These are phyloP conservation scores for Knoxdaviesia proteae DNA, from an alignment of 2,329 filamentous ascomycete species.

Conservation along the genomic window DNA sequence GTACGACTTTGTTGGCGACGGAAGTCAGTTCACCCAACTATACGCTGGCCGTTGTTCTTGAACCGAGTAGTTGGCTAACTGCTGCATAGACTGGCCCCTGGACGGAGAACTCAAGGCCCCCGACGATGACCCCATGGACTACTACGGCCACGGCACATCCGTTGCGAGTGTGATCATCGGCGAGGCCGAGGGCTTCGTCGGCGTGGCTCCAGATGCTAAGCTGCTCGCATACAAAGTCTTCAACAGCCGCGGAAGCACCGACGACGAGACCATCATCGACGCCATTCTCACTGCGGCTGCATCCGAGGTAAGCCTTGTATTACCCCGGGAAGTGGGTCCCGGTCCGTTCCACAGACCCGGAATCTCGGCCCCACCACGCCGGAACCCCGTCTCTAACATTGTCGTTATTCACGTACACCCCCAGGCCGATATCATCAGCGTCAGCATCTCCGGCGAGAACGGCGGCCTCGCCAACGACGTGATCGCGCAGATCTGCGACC, in stretches of 20 bases:
- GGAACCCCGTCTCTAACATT: background rate
- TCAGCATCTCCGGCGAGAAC: conserved; percentile 16
- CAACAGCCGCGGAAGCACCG: conserved; percentile 8
- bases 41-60: too few species aligned
- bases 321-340: too few species aligned
- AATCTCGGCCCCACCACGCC: background rate
- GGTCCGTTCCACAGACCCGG: too few species aligned
- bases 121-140: conserved; percentile 32
- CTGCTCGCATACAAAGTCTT: conserved; percentile 4
- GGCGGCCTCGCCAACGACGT: conserved; percentile 18
- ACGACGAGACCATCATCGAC: conserved; percentile 24
- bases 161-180: conserved; percentile 42
- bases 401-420: background rate
- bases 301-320: too few species aligned
- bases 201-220: conserved; percentile 8
- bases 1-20: conserved; percentile 35
- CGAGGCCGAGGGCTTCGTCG: conserved; percentile 20
- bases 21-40: conserved; percentile 2
- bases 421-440: conserved; percentile 19
- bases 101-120: conserved; percentile 10
- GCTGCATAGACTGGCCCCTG: too few species aligned
- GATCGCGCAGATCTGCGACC: conserved; percentile 18
- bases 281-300: conserved; percentile 14
- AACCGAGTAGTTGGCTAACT: too few species aligned
- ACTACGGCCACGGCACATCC: conserved; percentile 38